Evolutionary conservation across 306 rosid genomes (phyloP).

Genomic region (Urtica urens): DNA sequence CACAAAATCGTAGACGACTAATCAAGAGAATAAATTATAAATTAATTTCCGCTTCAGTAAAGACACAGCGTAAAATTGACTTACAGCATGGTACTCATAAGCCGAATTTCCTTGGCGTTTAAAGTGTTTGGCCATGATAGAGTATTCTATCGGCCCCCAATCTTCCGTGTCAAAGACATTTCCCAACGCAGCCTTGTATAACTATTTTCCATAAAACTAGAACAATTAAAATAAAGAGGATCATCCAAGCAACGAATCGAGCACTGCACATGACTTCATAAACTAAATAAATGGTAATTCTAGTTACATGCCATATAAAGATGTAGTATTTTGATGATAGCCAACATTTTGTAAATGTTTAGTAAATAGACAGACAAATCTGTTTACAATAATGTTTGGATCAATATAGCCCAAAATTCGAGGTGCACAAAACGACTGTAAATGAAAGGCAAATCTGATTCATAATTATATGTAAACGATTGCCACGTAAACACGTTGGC

Average conservation of each 20-base stretch:
- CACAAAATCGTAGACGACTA: not conserved
- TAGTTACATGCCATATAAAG: not conserved
- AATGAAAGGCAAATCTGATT: too few relatives aligned
- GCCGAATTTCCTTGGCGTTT: constrained; percentile 89
- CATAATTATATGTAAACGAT: too few relatives aligned
- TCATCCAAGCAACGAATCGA: not conserved
- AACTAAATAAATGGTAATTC: not conserved
- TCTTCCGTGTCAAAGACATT: constrained; percentile 77
- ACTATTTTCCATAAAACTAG: constrained; percentile 22
- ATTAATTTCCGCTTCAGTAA: not conserved
- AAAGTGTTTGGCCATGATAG: constrained; percentile 83
- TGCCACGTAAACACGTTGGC: too few relatives aligned
- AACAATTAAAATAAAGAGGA: constrained; percentile 5
- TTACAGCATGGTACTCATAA: constrained; percentile 82
- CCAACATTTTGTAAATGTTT: too few relatives aligned
- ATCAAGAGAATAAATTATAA: not conserved
- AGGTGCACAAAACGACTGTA: too few relatives aligned
- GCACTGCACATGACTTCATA: too few relatives aligned
- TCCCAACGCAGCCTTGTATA: constrained; percentile 90
- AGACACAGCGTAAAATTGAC: constrained; percentile 12
- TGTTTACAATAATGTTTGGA: too few relatives aligned
- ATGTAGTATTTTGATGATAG: too few relatives aligned
- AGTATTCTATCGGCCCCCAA: constrained; percentile 86
- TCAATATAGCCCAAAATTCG: too few relatives aligned
- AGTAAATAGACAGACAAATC: too few relatives aligned